phyloP scores from a whole-genome alignment of 306 rosid genomes.

The Canavalia ensiformis region DNA sequence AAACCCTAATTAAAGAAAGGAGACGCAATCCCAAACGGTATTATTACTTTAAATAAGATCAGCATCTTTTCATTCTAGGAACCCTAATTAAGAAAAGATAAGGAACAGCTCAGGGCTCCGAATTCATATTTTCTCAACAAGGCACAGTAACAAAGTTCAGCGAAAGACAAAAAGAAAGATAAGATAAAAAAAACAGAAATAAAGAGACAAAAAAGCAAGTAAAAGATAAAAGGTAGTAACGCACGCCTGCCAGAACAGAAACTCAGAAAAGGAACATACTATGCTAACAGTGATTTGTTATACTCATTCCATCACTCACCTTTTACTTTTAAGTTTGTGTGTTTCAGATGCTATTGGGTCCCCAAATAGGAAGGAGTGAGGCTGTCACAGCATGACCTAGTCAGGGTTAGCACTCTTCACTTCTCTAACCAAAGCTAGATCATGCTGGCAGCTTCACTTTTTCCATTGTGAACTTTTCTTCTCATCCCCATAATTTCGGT shows the following conservation, averaged over 20 bases:
- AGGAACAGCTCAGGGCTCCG: not conserved
- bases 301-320: constrained; percentile 1
- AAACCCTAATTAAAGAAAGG: not conserved
- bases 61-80: not conserved
- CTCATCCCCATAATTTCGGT: not conserved
- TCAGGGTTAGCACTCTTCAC: constrained; percentile 59
- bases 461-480: constrained; percentile 70
- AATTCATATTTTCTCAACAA: not conserved
- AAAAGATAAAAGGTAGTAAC: constrained; percentile 41
- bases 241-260: constrained; percentile 63
- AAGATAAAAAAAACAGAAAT: not conserved
- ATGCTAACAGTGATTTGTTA: constrained; percentile 42
- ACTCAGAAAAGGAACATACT: constrained; percentile 46
- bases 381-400: constrained; percentile 99
- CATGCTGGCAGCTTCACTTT: constrained; percentile 99
- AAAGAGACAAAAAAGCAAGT: constrained; percentile 24
- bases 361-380: constrained; percentile 94
- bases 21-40: not conserved
- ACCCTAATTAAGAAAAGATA: constrained; percentile 27
- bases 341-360: constrained; percentile 48
- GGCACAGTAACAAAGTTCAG: not conserved
- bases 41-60: not conserved
- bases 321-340: constrained; percentile 41
- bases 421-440: constrained; percentile 74
- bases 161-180: constrained; percentile 8